A percentile compares a stretch with the other conserved stretches of the same genome.
phyloP scores from a whole-genome alignment of 371 early-diverging fungal species.

The Globomyces sp. region DNA sequence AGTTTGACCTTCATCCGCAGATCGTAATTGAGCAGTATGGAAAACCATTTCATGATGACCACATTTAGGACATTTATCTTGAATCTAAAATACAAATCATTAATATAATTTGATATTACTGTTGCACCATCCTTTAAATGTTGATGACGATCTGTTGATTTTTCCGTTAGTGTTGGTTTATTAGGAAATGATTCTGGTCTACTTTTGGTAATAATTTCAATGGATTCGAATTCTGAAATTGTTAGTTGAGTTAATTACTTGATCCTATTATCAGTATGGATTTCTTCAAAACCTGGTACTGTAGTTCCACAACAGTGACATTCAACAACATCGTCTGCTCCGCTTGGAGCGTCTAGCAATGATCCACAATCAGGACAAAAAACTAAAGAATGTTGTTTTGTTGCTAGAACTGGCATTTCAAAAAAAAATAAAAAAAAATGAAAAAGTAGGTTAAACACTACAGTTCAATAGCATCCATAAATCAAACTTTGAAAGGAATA shows the following conservation, averaged over 20 bases:
- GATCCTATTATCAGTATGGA: constrained; percentile 3
- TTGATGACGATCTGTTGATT: constrained; percentile 48
- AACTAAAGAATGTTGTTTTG: constrained; percentile 45
- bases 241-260: constrained; percentile 42
- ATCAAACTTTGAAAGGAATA: no score
- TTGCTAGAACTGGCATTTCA: not conserved
- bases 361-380: constrained; percentile 89
- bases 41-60: constrained; percentile 94
- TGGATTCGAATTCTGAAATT: constrained; percentile 66
- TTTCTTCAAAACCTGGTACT: constrained; percentile 45
- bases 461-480: no score
- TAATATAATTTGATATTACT: constrained; percentile 41
- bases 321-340: constrained; percentile 65
- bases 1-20: constrained; percentile 99
- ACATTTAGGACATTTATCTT: constrained; percentile 94
- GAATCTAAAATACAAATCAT: constrained; percentile 57
- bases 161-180: constrained; percentile 50
- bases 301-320: constrained; percentile 78
- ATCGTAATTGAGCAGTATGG: constrained; percentile 97
- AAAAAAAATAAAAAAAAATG: no score
- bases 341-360: constrained; percentile 75
- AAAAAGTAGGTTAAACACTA: no score
- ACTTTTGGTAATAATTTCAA: constrained; percentile 76
- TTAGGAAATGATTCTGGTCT: constrained; percentile 76
- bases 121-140: constrained; percentile 64